phyloP scores from a whole-genome alignment of 768 basidiomycete species.

The Leccinum rimulosum region DNA sequence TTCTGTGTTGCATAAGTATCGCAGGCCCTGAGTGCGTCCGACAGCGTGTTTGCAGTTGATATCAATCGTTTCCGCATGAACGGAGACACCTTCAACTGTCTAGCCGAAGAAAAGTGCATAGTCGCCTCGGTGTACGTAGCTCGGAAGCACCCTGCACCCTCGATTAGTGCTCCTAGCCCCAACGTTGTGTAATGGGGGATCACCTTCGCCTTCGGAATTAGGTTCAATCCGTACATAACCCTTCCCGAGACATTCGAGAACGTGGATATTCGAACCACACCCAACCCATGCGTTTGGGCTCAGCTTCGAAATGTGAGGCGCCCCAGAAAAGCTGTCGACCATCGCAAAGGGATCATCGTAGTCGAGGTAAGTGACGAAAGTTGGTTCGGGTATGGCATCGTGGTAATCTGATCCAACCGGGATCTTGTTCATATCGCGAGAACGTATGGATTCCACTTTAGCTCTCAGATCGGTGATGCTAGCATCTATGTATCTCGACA shows the following conservation, averaged over 20 bases:
- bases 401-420: constrained; percentile 19
- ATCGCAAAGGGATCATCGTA: constrained; percentile 72
- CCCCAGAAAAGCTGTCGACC: constrained; percentile 46
- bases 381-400: constrained; percentile 50
- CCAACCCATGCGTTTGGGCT: constrained; percentile 77
- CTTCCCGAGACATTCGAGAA: constrained; percentile 71
- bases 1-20: constrained; percentile 64
- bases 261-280: constrained; percentile 66
- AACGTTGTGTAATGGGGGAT: not conserved
- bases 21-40: constrained; percentile 61
- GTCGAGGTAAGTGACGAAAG: constrained; percentile 69
- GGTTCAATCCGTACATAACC: constrained; percentile 67
- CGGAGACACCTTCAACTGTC: constrained; percentile 46
- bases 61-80: constrained; percentile 53
- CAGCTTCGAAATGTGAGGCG: constrained; percentile 50
- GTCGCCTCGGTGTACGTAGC: constrained; percentile 57
- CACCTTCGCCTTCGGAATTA: constrained; percentile 36
- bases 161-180: constrained; percentile 4
- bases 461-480: constrained; percentile 47
- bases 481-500: constrained; percentile 45
- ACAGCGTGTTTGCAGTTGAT: constrained; percentile 51
- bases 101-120: constrained; percentile 44
- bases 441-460: constrained; percentile 29
- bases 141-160: constrained; percentile 35
- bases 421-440: constrained; percentile 5